phyloP scores from a whole-genome alignment of 495 filamentous ascomycete genomes.

The Penicillium mononematosum region DNA sequence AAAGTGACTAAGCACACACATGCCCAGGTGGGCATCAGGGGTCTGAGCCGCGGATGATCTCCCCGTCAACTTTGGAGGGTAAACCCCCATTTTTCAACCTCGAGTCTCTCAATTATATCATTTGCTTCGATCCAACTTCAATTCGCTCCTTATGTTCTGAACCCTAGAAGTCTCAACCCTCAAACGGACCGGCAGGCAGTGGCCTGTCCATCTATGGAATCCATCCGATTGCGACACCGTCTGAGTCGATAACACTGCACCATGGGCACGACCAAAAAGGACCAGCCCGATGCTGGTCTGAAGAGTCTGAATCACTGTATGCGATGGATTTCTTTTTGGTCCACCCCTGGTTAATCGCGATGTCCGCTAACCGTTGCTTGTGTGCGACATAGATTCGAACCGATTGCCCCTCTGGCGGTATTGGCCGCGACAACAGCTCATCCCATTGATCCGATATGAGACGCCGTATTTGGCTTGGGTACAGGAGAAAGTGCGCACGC shows the following conservation, averaged over 20 bases:
- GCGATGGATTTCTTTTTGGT: slow-evolving; percentile 17
- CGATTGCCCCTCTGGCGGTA: slow-evolving; percentile 89
- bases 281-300: slow-evolving; percentile 67
- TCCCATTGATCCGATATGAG: slow-evolving; percentile 90
- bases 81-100: neutral
- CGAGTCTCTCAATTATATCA: slow-evolving; percentile 2
- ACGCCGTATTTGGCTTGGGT: slow-evolving; percentile 87
- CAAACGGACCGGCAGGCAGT: slow-evolving; percentile 24
- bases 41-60: slow-evolving; percentile 8
- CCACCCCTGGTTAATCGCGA: neutral
- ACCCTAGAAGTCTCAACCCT: slow-evolving; percentile 13
- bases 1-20: slow-evolving; percentile 13
- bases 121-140: slow-evolving; percentile 20
- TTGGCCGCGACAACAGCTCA: slow-evolving; percentile 70
- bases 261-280: slow-evolving; percentile 38
- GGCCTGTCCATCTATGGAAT: slow-evolving; percentile 31
- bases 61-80: slow-evolving; percentile 4
- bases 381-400: slow-evolving; percentile 63
- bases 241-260: slow-evolving; percentile 28
- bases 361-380: slow-evolving; percentile 11
- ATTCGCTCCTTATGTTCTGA: slow-evolving; percentile 29
- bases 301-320: slow-evolving; percentile 75
- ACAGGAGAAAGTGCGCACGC: slow-evolving; percentile 74
- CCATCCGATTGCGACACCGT: slow-evolving; percentile 15
- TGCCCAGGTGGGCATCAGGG: slow-evolving; percentile 3